phyloP scores from a whole-genome alignment of 768 basidiomycete genomes.

The Lentinula lateritia region DNA sequence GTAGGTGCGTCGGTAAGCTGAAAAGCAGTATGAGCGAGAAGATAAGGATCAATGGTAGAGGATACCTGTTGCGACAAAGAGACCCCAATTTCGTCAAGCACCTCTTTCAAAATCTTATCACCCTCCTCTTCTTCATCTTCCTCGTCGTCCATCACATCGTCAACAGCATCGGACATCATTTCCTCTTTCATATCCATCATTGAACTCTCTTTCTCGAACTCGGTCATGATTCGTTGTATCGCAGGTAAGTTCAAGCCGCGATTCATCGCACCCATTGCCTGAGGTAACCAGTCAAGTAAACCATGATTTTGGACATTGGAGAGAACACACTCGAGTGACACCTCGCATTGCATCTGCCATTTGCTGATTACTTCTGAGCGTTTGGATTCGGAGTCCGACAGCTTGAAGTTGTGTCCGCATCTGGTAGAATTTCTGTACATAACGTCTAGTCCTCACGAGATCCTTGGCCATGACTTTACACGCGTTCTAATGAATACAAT shows the following conservation, averaged over 20 bases:
- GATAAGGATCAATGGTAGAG: neutral
- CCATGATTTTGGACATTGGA: neutral
- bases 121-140: slow-evolving; percentile 97
- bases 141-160: slow-evolving; percentile 95
- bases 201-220: slow-evolving; percentile 95
- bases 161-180: slow-evolving; percentile 99
- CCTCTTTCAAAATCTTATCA: slow-evolving; percentile 92
- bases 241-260: slow-evolving; percentile 90
- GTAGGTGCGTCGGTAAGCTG: slow-evolving; percentile 84
- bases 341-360: slow-evolving; percentile 99
- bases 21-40: slow-evolving; percentile 7
- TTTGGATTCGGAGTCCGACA: slow-evolving; percentile 91
- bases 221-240: slow-evolving; percentile 95
- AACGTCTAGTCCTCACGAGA: slow-evolving; percentile 90
- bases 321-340: slow-evolving; percentile 77
- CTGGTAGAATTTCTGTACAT: slow-evolving; percentile 97
- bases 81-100: slow-evolving; percentile 96
- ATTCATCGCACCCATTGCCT: slow-evolving; percentile 99
- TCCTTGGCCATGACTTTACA: slow-evolving; percentile 99
- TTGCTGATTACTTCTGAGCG: slow-evolving; percentile 93
- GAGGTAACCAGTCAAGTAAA: neutral
- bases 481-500: slow-evolving; percentile 62
- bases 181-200: slow-evolving; percentile 99
- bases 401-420: slow-evolving; percentile 99
- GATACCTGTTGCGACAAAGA: slow-evolving; percentile 77